Evolutionary conservation across 2,329 filamentous ascomycete genomes (phyloP).

Genomic region (Cladophialophora chaetospira): DNA sequence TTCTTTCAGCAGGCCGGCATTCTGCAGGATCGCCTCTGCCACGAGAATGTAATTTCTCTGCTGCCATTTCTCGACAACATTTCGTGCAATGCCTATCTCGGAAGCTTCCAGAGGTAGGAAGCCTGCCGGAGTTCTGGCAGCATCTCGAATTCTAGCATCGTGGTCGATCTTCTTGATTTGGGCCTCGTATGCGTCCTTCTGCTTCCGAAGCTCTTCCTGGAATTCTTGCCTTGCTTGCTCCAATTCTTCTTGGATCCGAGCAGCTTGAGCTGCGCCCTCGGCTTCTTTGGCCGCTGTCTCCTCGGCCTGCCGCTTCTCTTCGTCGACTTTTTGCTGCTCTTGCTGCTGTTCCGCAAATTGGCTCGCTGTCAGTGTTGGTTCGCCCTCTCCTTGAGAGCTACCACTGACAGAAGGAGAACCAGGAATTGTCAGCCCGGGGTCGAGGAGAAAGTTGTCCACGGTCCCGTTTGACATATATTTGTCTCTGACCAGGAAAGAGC

Average conservation of each 20-base stretch:
- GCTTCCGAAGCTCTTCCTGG: conserved; percentile 78
- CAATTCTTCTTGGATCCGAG: conserved; percentile 79
- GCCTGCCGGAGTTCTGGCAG: conserved; percentile 40
- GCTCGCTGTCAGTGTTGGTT: conserved; percentile 66
- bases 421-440: conserved; percentile 91
- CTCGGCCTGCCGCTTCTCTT: conserved; percentile 72
- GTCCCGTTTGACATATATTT: conserved; percentile 96
- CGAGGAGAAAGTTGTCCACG: conserved; percentile 92
- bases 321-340: conserved; percentile 75
- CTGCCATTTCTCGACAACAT: conserved; percentile 73
- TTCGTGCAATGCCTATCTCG: conserved; percentile 71
- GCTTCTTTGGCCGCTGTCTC: conserved; percentile 70
- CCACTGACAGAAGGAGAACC: conserved; percentile 80
- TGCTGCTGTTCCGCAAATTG: conserved; percentile 88
- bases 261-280: conserved; percentile 74
- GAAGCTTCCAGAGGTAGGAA: conserved; percentile 63
- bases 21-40: conserved; percentile 87
- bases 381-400: conserved; percentile 38
- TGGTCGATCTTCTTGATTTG: conserved; percentile 74
- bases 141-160: conserved; percentile 56
- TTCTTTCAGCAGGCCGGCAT: conserved; percentile 86
- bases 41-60: conserved; percentile 86
- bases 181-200: conserved; percentile 81
- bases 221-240: conserved; percentile 81
- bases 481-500: conserved; percentile 83